Percentiles rank a stretch among this genome's conserved stretches.
phyloP scores from a whole-genome alignment of 176 grass and related monocot genomes.

The Echinochloa phyllopogon region DNA sequence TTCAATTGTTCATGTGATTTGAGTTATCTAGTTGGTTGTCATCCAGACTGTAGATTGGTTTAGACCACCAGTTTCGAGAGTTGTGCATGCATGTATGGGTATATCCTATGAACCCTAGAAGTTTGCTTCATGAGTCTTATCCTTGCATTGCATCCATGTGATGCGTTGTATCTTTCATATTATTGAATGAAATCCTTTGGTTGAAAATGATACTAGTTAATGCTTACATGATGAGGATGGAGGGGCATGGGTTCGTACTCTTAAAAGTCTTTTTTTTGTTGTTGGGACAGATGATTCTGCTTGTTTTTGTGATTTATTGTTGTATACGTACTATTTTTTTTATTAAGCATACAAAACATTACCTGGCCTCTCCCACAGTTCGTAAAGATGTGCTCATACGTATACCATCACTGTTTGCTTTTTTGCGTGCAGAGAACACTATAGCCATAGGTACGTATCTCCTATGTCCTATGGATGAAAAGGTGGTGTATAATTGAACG shows the following conservation, averaged over 20 bases:
- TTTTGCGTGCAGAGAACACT: not conserved
- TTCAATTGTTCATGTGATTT: not conserved
- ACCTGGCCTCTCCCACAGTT: not conserved
- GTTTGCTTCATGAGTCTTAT: not conserved
- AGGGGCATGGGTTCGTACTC: not conserved
- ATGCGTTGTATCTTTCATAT: slow-evolving; percentile 2
- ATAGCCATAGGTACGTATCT: no score
- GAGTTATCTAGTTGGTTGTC: not conserved
- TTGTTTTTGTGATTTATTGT: no score
- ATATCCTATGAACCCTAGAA: not conserved
- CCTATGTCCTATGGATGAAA: no score
- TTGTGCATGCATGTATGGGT: not conserved
- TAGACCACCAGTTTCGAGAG: not conserved
- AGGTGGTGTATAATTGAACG: no score
- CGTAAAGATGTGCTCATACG: not conserved
- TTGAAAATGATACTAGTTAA: not conserved
- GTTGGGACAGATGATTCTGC: no score
- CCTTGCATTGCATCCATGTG: not conserved
- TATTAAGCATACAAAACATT: no score
- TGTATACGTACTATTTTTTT: no score
- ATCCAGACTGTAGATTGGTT: not conserved
- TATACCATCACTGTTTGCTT: not conserved
- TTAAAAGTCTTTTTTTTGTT: not conserved
- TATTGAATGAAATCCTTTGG: not conserved
- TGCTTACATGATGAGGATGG: not conserved